Percentiles rank a stretch among this genome's conserved stretches.
Conservation (phyloP, 257 asterid species). For the Solanum ossicruentum region DNA sequence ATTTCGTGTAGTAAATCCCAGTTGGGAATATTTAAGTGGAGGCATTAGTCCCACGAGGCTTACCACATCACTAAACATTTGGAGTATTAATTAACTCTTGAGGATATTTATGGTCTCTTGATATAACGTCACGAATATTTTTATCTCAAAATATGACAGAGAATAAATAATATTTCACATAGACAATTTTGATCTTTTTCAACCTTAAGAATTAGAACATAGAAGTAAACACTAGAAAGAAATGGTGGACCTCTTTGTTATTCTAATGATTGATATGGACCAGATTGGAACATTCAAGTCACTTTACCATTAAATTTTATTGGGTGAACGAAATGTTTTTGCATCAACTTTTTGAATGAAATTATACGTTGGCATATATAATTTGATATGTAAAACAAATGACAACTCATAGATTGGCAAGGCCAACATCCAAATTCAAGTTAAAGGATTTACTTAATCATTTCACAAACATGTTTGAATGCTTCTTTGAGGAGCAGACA, state of each 20-base stretch:
- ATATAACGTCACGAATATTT: too few relatives aligned
- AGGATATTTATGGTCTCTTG: too few relatives aligned
- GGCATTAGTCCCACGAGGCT: too few relatives aligned
- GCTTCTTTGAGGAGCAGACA: neutral
- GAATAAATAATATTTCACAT: too few relatives aligned
- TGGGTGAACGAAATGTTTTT: neutral
- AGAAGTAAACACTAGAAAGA: neutral
- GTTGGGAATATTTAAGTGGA: too few relatives aligned
- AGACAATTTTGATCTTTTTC: too few relatives aligned
- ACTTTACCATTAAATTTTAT: neutral
- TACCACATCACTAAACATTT: too few relatives aligned
- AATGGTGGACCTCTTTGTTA: neutral
- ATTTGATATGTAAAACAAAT: neutral
- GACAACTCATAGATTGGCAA: conserved; percentile 4
- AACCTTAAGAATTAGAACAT: neutral
- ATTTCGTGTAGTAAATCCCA: too few relatives aligned
- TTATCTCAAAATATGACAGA: too few relatives aligned
- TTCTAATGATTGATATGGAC: neutral
- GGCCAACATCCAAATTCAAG: neutral
- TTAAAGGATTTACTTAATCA: conserved; percentile 1
- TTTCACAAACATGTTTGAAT: neutral
- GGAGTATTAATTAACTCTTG: too few relatives aligned
- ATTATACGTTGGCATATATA: neutral
- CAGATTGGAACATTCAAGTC: neutral
- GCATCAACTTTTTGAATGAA: neutral